Evolutionary conservation across 177 flowering plant genomes (phyloP), one percentile per base, ranked within the genome.

Genomic region (Telopea speciosissima): DNA sequence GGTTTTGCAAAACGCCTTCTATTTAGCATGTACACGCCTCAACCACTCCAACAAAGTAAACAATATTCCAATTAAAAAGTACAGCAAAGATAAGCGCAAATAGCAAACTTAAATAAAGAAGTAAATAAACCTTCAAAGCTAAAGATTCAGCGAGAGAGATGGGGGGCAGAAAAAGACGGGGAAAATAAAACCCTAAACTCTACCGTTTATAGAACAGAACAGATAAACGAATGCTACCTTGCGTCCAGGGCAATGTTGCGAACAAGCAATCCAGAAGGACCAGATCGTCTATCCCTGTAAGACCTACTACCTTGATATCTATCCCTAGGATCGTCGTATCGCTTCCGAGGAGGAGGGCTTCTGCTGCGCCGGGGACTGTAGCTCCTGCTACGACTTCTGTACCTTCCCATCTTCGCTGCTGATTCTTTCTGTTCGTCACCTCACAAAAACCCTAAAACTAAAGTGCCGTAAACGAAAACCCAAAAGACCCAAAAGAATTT

Each of bases 281-380:
- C 84, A 31, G 96, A 86, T 26, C 89, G 86, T 19, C 92, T 84
- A 78, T 84, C 89, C 12, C 87, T 76, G 78, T 69, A 60, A 26
- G 87, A 77, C 59, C 88, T 77, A 67, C 76, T 61, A 54, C 73
- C 74, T 9, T 84, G 80, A 49, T 74, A 63, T 22, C 81, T 79
- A 45, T 86, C 92, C 31, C 88, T 86, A 33, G 85, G 86, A 45
- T 85, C 89, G 26, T 88, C 92, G 81, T 85, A 83, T 0, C 84
- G 82, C 76, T 82, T 81, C 44, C 85, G 76, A 8, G 82, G 86
- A 61, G 86, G 85, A 45, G 85, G 82, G 70, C 87, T 73, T 71
- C 86, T 81, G 70, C 90, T 85, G 21, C 79, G 79, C 54, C 85
- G 84, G 10, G 86, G 88, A 65, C 92, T 84, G 75, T 71, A 79